These are phyloP conservation scores for Rhizophora mangle DNA, from an alignment of 345 rosid genomes.

Conservation along the genomic window DNA sequence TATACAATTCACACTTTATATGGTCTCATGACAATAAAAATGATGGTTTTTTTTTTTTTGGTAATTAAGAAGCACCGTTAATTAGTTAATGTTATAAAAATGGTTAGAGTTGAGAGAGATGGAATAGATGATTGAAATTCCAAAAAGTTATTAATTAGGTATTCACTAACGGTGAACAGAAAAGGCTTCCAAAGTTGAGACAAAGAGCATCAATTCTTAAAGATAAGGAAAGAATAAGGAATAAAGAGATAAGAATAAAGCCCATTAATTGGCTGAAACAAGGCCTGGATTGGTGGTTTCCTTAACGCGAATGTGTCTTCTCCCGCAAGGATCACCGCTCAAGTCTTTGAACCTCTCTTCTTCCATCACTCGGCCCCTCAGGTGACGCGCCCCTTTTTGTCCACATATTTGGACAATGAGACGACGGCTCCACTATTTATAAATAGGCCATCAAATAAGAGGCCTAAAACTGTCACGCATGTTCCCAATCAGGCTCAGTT, in stretches of 20 bases:
- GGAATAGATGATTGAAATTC: slow-evolving; percentile 27
- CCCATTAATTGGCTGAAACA: slow-evolving; percentile 19
- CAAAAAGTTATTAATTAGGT: slow-evolving; percentile 22
- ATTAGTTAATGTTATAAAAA: slow-evolving; percentile 19
- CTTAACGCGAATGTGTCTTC: slow-evolving; percentile 37
- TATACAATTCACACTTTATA: no score
- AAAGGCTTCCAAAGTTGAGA: slow-evolving; percentile 36
- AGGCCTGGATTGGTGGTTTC: slow-evolving; percentile 18
- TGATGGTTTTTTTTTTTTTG: not conserved
- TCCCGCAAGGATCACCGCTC: no score
- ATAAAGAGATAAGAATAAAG: not conserved
- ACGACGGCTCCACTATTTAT: not conserved
- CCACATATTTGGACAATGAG: slow-evolving; percentile 6
- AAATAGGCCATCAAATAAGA: no score
- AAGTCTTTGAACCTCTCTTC: no score
- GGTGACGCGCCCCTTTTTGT: not conserved
- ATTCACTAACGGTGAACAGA: slow-evolving; percentile 15
- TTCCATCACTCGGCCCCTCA: not conserved
- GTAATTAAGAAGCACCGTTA: slow-evolving; percentile 17
- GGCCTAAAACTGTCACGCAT: no score
- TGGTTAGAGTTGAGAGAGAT: slow-evolving; percentile 27
- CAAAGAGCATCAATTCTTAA: slow-evolving; percentile 11
- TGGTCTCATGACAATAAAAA: no score
- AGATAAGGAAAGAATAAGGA: slow-evolving; percentile 2
- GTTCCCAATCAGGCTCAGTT: no score